Percentiles rank a stretch among this genome's conserved stretches.
phyloP scores from a whole-genome alignment of 2,329 filamentous ascomycete species.

The Exophiala alcalophila region DNA sequence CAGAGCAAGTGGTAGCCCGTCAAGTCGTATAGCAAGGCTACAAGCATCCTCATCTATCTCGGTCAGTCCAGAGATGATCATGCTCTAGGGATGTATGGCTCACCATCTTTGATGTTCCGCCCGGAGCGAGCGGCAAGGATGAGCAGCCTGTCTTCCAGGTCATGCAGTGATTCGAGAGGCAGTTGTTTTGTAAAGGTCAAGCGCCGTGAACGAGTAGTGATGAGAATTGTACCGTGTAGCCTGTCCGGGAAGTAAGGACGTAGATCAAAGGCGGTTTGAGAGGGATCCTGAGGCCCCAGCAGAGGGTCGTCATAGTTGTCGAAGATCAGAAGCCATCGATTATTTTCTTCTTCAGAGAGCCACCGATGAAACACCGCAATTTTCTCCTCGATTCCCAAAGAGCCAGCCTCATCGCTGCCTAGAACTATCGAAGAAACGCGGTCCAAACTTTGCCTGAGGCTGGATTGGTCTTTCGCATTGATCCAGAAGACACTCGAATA shows the following conservation, averaged over 20 bases:
- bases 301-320: conserved; percentile 26
- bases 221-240: conserved; percentile 20
- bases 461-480: conserved; percentile 39
- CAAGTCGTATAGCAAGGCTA: conserved; percentile 33
- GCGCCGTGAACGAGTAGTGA: conserved; percentile 19
- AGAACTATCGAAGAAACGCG: background rate
- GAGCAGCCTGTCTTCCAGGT: background rate
- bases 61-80: too few species aligned
- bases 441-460: conserved; percentile 35
- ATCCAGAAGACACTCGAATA: conserved; percentile 46
- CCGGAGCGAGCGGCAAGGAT: background rate
- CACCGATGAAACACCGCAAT: conserved; percentile 7
- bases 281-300: background rate
- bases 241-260: conserved; percentile 15
- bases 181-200: background rate
- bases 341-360: conserved; percentile 22
- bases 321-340: conserved; percentile 26
- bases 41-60: too few species aligned
- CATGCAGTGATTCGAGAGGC: background rate
- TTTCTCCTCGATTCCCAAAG: background rate
- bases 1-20: conserved; percentile 48
- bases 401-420: background rate
- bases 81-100: conserved; percentile 31
- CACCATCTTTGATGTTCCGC: conserved; percentile 3
- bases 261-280: conserved; percentile 10